Base-by-base conservation (phyloP, 768 basidiomycete genomes). In the Mycena galericulata region DNA sequence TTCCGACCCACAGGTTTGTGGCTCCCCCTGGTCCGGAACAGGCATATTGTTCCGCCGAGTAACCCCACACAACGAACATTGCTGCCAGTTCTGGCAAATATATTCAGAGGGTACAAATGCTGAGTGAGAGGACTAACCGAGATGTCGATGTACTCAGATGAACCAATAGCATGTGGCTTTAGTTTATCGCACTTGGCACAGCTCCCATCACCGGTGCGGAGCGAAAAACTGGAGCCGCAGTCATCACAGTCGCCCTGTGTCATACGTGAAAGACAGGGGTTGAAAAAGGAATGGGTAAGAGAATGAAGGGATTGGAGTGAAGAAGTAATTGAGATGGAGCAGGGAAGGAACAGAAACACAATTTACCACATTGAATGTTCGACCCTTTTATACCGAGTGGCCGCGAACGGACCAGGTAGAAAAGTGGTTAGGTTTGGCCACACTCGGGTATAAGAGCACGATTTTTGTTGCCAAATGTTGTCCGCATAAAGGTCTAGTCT, bases 161-260 rank as follows among this genome's bases (percentile, higher is more conserved):
- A 24, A 24, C 50, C 49, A 27, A 26, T 27, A n/a, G 18, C 27
- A 36, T 36, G 47, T 9, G 36, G 41, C n/a, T 47, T 38, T 11
- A 62, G 49, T 36, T 62, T 62, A 18, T 4, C 32, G 34, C 61
- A 62, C 34, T 62, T 62, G 8, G 47, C 22, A 41, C 61, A 62
- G 7, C 20, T 4, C 7, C 49, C 61, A 7, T 22, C 22, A 17
- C 61, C 61, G n/a, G 50, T 9, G 3, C 51, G 61, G 15, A 62
- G 61, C 11, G 27, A 11, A 54, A 62, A 62, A 12, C 6, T 12
- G 5, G 3, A 20, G 6, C 61, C 47, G 22, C 61, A 62, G 47
- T 51, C 61, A 43, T 41, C 41, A 30, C 61, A 62, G 4, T 59
- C 32, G 27, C 24, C 27, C 24, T 9, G 8, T 45, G 43, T 9